Conservation (phyloP, 495 filamentous ascomycete genomes). For the Aspergillus avenaceus region DNA sequence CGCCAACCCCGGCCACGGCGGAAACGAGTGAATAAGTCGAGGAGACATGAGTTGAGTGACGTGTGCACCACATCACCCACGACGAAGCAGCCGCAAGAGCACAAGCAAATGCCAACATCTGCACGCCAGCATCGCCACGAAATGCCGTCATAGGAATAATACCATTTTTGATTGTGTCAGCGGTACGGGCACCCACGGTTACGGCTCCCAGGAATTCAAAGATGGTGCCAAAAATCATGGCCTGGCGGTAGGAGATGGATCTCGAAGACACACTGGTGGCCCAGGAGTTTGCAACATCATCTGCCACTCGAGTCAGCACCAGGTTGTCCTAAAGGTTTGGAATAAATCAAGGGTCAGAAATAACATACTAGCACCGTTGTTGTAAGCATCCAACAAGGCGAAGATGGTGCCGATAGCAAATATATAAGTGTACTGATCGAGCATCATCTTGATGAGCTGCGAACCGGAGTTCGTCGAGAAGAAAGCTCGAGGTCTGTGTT, state of each 20-base stretch:
- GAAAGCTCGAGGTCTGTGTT: no score
- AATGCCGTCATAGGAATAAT: conserved; percentile 52
- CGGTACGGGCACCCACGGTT: conserved; percentile 55
- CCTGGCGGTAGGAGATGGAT: conserved; percentile 62
- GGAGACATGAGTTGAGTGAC: conserved; percentile 57
- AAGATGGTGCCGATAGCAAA: conserved; percentile 75
- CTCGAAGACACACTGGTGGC: conserved; percentile 67
- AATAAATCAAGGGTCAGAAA: not conserved
- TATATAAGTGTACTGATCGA: conserved; percentile 62
- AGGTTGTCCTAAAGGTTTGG: not conserved
- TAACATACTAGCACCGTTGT: conserved; percentile 61
- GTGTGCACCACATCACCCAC: conserved; percentile 61
- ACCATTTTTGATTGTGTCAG: conserved; percentile 57
- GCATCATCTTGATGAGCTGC: conserved; percentile 37
- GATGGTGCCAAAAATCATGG: conserved; percentile 62
- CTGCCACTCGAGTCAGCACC: conserved; percentile 12
- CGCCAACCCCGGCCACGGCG: conserved; percentile 58
- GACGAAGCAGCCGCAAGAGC: conserved; percentile 51
- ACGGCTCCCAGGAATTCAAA: conserved; percentile 62
- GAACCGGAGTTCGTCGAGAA: not conserved
- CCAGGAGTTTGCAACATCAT: conserved; percentile 78
- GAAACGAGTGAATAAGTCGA: conserved; percentile 63
- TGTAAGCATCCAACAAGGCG: conserved; percentile 69
- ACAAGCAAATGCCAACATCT: conserved; percentile 58
- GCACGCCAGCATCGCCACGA: conserved; percentile 48